Percentiles rank a stretch among this genome's conserved stretches.
phyloP scores from a whole-genome alignment of 257 asterid species.

The Lavandula angustifolia region DNA sequence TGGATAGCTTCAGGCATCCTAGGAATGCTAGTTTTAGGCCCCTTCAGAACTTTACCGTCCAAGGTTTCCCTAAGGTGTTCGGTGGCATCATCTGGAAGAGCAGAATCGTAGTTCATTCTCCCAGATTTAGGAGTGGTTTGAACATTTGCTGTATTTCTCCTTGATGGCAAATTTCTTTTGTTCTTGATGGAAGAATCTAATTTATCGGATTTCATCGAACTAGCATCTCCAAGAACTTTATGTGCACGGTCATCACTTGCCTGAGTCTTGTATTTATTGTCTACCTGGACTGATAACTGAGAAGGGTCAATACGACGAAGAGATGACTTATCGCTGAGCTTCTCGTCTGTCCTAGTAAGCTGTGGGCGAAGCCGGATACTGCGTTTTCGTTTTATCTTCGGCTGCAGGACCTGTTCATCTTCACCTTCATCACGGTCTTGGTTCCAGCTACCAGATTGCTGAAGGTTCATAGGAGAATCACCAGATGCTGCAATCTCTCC shows the following conservation, averaged over 20 bases:
- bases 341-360: slow-evolving; percentile 65
- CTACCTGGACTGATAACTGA: slow-evolving; percentile 61
- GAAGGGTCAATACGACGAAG: slow-evolving; percentile 61
- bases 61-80: slow-evolving; percentile 56
- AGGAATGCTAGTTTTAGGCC: slow-evolving; percentile 52
- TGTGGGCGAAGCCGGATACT: slow-evolving; percentile 88
- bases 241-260: slow-evolving; percentile 55
- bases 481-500: slow-evolving; percentile 94
- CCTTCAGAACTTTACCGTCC: slow-evolving; percentile 57
- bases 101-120: slow-evolving; percentile 40
- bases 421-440: slow-evolving; percentile 98
- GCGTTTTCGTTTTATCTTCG: slow-evolving; percentile 85
- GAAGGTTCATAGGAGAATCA: slow-evolving; percentile 84
- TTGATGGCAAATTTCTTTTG: slow-evolving; percentile 55
- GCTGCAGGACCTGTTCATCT: slow-evolving; percentile 97
- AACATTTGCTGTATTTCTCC: slow-evolving; percentile 48
- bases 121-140: slow-evolving; percentile 62
- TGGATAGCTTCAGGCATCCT: slow-evolving; percentile 77
- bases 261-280: slow-evolving; percentile 57
- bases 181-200: slow-evolving; percentile 55
- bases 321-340: slow-evolving; percentile 56
- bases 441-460: slow-evolving; percentile 96
- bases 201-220: slow-evolving; percentile 49
- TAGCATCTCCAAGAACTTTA: slow-evolving; percentile 55
- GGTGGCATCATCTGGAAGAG: slow-evolving; percentile 53